Evolutionary conservation across 1,139 yeast genomes (phyloP), one percentile per base, ranked within the genome.

Genomic region (Debaryomyces robertsiae): DNA sequence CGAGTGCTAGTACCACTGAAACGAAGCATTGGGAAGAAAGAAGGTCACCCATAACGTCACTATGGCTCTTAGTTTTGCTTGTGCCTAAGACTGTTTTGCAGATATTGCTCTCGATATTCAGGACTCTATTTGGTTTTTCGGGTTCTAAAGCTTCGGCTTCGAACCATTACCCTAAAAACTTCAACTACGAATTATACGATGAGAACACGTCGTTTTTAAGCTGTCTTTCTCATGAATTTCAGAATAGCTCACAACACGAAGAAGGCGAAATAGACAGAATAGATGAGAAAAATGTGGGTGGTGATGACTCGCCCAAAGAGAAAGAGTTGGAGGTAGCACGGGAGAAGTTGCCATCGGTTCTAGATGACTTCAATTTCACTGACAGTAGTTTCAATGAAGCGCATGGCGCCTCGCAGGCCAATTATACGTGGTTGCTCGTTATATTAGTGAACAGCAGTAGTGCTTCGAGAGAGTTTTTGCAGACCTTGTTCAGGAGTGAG

Each of bases 361-460:
- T 49, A 42, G 30, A 46, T 51, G 29, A 60, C 42, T 54, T 55
- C 53, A 46, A 52, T 32, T 34, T 60, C 24, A 37, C 32, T 19
- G 53, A 51, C 5, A 30, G 47, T 3, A 50, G 71, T 57, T 79
- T 73, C 50, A 79, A 79, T 48, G 69, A 63, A 7, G 62, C 70
- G 0, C 77, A 72, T 48, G 69, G 65, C 33, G 45, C 52, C 10
- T 60, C 77, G 4, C 79, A 73, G 48, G 52, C 52, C 10, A 64
- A 73, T 30, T 62, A 67, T 37, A 56, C 62, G 38, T 79, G 82
- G 78, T 51, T 78, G 17, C 52, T 79, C 46, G 67, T 68, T 3
- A 44, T 73, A 3, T 54, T 79, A 9, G 58, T 70, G 6, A 69
- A 77, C 50, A 63, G 72, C 24, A 50, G 65, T 2, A 52, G 53